Conservation (phyloP, 179 eudicot genomes). For the Heliamphora pulchella region DNA sequence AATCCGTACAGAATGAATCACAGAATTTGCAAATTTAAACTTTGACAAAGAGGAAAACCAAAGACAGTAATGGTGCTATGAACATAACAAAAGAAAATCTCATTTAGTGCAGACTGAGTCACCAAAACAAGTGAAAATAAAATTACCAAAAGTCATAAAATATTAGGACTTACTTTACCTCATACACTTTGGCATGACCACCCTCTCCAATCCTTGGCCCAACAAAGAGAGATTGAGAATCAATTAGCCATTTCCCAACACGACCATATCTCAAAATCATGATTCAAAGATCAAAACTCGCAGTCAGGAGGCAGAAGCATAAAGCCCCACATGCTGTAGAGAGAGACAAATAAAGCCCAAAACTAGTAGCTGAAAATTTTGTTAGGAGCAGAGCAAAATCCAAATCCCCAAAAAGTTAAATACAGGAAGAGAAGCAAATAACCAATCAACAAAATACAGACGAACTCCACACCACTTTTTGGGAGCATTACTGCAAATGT, state of each 20-base stretch:
- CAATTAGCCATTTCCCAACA: slow-evolving; percentile 56
- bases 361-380: slow-evolving; percentile 28
- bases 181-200: slow-evolving; percentile 96
- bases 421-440: slow-evolving; percentile 13
- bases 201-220: slow-evolving; percentile 98
- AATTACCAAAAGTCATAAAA: neutral
- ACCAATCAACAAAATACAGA: slow-evolving; percentile 14
- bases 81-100: neutral
- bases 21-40: slow-evolving; percentile 8
- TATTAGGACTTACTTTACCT: slow-evolving; percentile 79
- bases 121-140: neutral
- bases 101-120: neutral
- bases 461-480: too few relatives aligned
- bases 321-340: slow-evolving; percentile 24
- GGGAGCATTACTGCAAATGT: too few relatives aligned
- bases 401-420: slow-evolving; percentile 29
- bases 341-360: slow-evolving; percentile 24
- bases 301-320: slow-evolving; percentile 25
- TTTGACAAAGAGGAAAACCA: neutral
- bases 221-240: slow-evolving; percentile 83
- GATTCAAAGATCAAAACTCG: slow-evolving; percentile 23
- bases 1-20: neutral
- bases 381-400: slow-evolving; percentile 23
- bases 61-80: neutral
- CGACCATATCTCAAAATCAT: slow-evolving; percentile 28